Percentiles rank a stretch among this genome's conserved stretches.
Conservation (phyloP, 2,329 filamentous ascomycete genomes). For the Cladophialophora exuberans region DNA sequence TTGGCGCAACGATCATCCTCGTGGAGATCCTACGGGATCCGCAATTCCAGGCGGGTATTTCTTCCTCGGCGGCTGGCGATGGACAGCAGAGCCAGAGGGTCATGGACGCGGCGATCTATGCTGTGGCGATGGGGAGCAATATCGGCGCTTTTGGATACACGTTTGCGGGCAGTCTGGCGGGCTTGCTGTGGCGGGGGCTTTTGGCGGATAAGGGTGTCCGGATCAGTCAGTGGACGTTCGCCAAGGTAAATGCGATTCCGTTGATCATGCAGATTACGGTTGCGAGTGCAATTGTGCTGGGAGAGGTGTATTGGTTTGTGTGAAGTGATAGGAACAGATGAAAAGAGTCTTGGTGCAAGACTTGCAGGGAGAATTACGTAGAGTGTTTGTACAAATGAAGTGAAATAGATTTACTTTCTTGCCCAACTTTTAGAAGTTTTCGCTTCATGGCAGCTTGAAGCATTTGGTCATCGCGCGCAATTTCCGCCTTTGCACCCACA, state of each 20-base stretch:
- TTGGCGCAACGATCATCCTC: slow-evolving; percentile 35
- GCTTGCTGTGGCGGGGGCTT: slow-evolving; percentile 30
- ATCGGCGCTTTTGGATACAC: slow-evolving; percentile 35
- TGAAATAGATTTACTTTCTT: no score
- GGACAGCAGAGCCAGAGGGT: slow-evolving; percentile 23
- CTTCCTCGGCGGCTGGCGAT: no score
- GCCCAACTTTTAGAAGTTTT: no score
- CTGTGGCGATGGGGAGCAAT: slow-evolving; percentile 34
- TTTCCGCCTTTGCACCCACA: no score
- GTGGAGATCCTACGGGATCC: slow-evolving; percentile 34
- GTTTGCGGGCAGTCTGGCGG: slow-evolving; percentile 33
- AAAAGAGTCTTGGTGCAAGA: no score
- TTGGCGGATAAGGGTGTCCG: slow-evolving; percentile 31
- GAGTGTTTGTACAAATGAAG: no score
- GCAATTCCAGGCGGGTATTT: no score
- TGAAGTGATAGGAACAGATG: background rate
- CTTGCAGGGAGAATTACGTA: no score
- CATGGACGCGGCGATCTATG: slow-evolving; percentile 29
- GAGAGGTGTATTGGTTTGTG: slow-evolving; percentile 32
- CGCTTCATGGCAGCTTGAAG: no score
- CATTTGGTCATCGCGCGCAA: no score
- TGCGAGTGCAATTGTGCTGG: slow-evolving; percentile 29
- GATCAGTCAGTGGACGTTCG: slow-evolving; percentile 31
- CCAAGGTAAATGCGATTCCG: slow-evolving; percentile 30
- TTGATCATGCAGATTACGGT: slow-evolving; percentile 32